Base-by-base conservation (phyloP, 2,329 filamentous ascomycete species). In the Alternaria angustiovoidea region DNA sequence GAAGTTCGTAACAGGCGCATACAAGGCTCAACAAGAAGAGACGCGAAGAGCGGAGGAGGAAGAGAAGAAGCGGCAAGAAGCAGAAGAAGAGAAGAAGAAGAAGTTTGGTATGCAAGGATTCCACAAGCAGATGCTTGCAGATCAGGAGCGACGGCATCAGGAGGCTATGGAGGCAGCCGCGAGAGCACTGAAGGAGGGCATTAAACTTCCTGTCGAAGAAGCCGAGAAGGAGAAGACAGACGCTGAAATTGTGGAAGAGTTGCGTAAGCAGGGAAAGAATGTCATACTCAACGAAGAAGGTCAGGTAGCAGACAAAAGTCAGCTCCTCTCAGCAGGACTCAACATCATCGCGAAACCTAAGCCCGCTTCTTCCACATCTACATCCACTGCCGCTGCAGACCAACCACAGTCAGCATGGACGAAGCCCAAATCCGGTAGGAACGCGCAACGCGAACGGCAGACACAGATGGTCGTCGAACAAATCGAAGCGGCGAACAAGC, bases 1-100 rank as follows among this genome's bases (percentile, higher is more conserved):
- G 75, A 92, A 90, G 78, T 95, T 95, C 68, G 92, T 95, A 34
- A 95, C 92, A 0, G 89, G 88, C 59, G 91, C 91, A 36, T 96
- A 95, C 76, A 92, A 91, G 81, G 85, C 86, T 72, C 91, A 94
- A 74, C 91, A 94, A 72, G 91, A 90, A 74, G 92, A 94, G 77
- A 89, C 92, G 65, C 82, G 84, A 66, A 81, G 84, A 55, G 73
- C 91, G 8, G 91, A 94, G 72, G 90, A 88, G 65, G 91, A 92
- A 73, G 91, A 95, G 79, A 86, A 83, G 73, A 80, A 77, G 59
- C 82, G 84, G 58, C 89, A 92, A 69, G 90, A 89, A 69, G 85
- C 83, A 38, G 86, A 89, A 85, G 84, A 86, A 24, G 85, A 84
- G 75, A 88, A 88, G 76, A 89, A 89, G 63, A 85, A 88, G 66